Evolutionary conservation across 345 rosid species (phyloP), one percentile per base, ranked within the genome.

Genomic region (Raphanus raphanistrum): DNA sequence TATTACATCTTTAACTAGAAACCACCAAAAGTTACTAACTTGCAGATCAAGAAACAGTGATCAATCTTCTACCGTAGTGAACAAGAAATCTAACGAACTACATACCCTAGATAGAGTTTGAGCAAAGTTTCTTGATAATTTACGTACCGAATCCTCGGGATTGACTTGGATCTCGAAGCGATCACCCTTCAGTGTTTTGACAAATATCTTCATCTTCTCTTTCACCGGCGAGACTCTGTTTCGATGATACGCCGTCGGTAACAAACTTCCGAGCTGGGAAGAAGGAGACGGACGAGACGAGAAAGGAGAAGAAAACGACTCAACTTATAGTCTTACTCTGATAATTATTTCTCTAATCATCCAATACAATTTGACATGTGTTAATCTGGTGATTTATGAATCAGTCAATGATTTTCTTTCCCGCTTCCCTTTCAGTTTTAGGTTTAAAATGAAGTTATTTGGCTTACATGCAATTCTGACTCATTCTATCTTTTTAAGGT

Each of bases 121-220:
- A 55, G 61, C 29, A 55, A 21, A 55, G 61, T 8, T 55, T 8
- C 13, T 16, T 8, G 55, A 57, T 35, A 70, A 3, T 35, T 2
- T 55, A 16, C 57, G 17, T 74, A 84, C 85, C 85, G 82, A 41
- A 68, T 79, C 83, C 16, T 79, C 70, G 16, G 78, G 84, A 29
- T 74, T 71, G 41, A 82, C 87, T 76, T 82, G 75, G 83, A 84
- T 82, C 72, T 79, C 84, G 78, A 84, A 84, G 71, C 79, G 71
- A 55, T 28, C 75, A 25, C 87, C 87, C 64, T 84, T 82, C 71
- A 82, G 68, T 57, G 82, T 84, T 69, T 79, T 82, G 33, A 84
- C 78, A 50, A 66, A 15, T 66, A 84, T 73, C 85, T 74, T 82
- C 87, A 82, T 82, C 55, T 64, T 72, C 61, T 50, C 55, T 16